Conservation (phyloP, 257 asterid species). For the Linaria vulgaris region DNA sequence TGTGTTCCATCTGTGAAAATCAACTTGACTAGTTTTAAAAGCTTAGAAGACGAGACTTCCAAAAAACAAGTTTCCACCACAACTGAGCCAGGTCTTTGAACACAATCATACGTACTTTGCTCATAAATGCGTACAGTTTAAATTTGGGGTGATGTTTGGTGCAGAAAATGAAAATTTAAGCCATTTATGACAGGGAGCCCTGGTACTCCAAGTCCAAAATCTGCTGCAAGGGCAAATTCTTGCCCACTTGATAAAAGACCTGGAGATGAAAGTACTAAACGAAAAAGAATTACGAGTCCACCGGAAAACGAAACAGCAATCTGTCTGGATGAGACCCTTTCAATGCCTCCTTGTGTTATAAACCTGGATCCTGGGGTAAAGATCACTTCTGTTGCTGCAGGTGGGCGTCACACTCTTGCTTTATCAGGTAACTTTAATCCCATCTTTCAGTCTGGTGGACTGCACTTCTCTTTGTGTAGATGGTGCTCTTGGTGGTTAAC, state of each 20-base stretch:
- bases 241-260: conserved; percentile 40
- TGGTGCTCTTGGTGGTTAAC: conserved; percentile 38
- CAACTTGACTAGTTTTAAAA: conserved; percentile 34
- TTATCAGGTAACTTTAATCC: conserved; percentile 55
- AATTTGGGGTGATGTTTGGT: conserved; percentile 10
- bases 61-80: conserved; percentile 36
- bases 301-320: conserved; percentile 48
- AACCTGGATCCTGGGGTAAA: conserved; percentile 67
- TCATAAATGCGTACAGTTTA: background rate
- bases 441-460: conserved; percentile 15
- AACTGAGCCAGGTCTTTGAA: conserved; percentile 49
- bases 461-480: conserved; percentile 25
- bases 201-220: conserved; percentile 41
- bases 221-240: conserved; percentile 31
- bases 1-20: conserved; percentile 69
- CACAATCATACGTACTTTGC: background rate
- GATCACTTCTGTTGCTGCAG: conserved; percentile 74
- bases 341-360: conserved; percentile 67
- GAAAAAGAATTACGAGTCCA: conserved; percentile 49
- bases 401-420: conserved; percentile 77
- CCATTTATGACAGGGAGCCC: conserved; percentile 37
- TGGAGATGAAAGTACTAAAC: conserved; percentile 51
- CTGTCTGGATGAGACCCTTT: conserved; percentile 58
- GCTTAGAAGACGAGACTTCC: conserved; percentile 38
- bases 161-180: conserved; percentile 21